Percentiles rank a stretch among this genome's conserved stretches.
Conservation (phyloP, 768 basidiomycete species). For the Hygrophoropsis aurantiaca region DNA sequence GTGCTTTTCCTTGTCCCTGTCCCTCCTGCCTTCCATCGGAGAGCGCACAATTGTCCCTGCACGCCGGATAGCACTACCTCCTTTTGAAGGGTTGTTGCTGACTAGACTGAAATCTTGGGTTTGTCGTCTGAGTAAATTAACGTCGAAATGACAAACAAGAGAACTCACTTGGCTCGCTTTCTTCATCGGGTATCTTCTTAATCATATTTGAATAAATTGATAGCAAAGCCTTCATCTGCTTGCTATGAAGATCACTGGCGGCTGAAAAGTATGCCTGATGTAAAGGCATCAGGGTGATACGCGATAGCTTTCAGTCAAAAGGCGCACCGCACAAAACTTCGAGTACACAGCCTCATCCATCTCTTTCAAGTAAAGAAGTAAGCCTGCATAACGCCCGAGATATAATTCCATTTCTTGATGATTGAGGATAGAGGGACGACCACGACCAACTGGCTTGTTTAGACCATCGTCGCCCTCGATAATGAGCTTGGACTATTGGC, state of each 20-base stretch:
- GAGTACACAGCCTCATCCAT: constrained; percentile 91
- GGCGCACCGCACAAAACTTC: constrained; percentile 83
- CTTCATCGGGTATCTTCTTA: constrained; percentile 71
- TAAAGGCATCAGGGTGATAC: constrained; percentile 1
- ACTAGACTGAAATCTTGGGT: constrained; percentile 46
- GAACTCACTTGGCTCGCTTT: constrained; percentile 63
- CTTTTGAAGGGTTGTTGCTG: constrained; percentile 35
- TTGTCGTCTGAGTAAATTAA: not conserved
- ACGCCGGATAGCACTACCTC: constrained; percentile 65
- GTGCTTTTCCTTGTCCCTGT: constrained; percentile 43
- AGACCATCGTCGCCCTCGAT: constrained; percentile 64
- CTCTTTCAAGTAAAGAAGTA: constrained; percentile 92
- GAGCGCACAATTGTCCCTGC: constrained; percentile 85
- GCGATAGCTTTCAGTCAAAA: not conserved
- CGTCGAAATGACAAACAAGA: not conserved
- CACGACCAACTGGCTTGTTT: constrained; percentile 39
- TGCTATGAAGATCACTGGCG: constrained; percentile 76
- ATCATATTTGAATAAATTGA: constrained; percentile 56
- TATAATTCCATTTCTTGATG: constrained; percentile 80
- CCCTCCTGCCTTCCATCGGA: constrained; percentile 54
- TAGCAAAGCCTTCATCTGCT: constrained; percentile 77
- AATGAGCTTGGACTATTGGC: constrained; percentile 60
- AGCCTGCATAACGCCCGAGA: constrained; percentile 83
- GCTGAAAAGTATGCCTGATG: constrained; percentile 87
- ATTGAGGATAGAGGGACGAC: constrained; percentile 48